A percentile compares a stretch with the other conserved stretches of the same genome.
Conservation (phyloP, 208 protist species). For the Trypanosoma avium region DNA sequence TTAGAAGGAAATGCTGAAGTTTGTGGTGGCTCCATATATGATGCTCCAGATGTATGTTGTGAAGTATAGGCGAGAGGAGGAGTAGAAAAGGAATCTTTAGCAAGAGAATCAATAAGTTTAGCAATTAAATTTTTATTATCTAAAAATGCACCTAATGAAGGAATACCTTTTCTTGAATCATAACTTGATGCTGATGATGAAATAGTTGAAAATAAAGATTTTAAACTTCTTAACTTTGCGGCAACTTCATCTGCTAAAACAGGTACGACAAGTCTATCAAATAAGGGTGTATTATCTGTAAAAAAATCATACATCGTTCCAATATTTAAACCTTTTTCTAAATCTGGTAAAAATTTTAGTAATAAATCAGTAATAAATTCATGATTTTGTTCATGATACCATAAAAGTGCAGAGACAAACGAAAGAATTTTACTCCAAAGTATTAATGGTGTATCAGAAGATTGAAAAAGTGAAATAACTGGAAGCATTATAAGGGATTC, state of each 20-base stretch:
- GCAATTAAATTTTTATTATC: slow-evolving; percentile 5
- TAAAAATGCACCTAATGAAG: slow-evolving; percentile 1
- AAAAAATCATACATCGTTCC: neutral
- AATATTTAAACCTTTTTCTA: slow-evolving; percentile 16
- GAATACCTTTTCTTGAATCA: neutral
- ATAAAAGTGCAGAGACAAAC: slow-evolving; percentile 21
- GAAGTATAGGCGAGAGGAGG: neutral
- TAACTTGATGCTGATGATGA: neutral
- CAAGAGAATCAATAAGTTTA: slow-evolving; percentile 5
- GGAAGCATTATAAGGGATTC: slow-evolving; percentile 22
- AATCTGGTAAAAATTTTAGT: slow-evolving; percentile 21
- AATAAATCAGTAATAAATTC: slow-evolving; percentile 26
- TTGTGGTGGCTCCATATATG: neutral
- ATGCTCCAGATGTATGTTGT: neutral
- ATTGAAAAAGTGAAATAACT: slow-evolving; percentile 25
- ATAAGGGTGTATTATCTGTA: slow-evolving; percentile 15
- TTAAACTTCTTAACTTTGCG: slow-evolving; percentile 12
- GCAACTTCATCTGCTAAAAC: slow-evolving; percentile 25
- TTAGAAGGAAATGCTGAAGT: neutral
- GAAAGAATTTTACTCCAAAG: slow-evolving; percentile 32
- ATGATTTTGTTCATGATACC: slow-evolving; percentile 20
- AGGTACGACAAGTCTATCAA: slow-evolving; percentile 15
- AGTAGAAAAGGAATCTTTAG: neutral
- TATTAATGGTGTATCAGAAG: slow-evolving; percentile 8
- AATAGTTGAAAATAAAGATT: neutral